A percentile compares a stretch with the other conserved stretches of the same genome.
These are phyloP conservation scores for Nannochloropsis gaditana DNA, from an alignment of 108 stramenopile species.

Conservation along the genomic window DNA sequence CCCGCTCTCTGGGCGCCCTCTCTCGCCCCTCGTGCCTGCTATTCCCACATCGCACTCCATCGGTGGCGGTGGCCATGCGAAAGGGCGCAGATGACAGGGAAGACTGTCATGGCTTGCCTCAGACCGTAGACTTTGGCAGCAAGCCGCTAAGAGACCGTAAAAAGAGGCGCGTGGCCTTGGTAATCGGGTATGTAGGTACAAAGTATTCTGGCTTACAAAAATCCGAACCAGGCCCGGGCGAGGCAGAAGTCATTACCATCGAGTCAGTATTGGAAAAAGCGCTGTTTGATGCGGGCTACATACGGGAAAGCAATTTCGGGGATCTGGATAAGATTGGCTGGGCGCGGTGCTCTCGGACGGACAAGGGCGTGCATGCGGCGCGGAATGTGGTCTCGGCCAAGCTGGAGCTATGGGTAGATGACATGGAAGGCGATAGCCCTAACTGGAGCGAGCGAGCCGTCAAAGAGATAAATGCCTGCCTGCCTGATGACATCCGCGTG, in stretches of 20 bases:
- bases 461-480: conserved; percentile 59
- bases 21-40: background rate
- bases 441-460: conserved; percentile 45
- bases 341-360: conserved; percentile 88
- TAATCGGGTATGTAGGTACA: conserved; percentile 53
- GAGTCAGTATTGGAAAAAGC: conserved; percentile 85
- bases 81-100: background rate
- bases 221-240: conserved; percentile 1
- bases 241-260: conserved; percentile 60
- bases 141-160: conserved; percentile 29
- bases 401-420: conserved; percentile 33
- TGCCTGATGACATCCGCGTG: conserved; percentile 79
- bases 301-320: conserved; percentile 70
- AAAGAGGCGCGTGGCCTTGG: conserved; percentile 48
- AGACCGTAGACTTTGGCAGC: background rate
- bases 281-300: conserved; percentile 64
- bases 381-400: conserved; percentile 69
- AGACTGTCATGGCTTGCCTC: background rate
- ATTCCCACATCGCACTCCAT: background rate
- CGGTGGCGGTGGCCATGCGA: background rate
- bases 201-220: conserved; percentile 78
- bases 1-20: background rate
- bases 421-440: conserved; percentile 21
- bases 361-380: conserved; percentile 90
- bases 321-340: conserved; percentile 80